Evolutionary conservation across 768 basidiomycete species (phyloP), one percentile per base, ranked within the genome.

Genomic region (Suillus variegatus): DNA sequence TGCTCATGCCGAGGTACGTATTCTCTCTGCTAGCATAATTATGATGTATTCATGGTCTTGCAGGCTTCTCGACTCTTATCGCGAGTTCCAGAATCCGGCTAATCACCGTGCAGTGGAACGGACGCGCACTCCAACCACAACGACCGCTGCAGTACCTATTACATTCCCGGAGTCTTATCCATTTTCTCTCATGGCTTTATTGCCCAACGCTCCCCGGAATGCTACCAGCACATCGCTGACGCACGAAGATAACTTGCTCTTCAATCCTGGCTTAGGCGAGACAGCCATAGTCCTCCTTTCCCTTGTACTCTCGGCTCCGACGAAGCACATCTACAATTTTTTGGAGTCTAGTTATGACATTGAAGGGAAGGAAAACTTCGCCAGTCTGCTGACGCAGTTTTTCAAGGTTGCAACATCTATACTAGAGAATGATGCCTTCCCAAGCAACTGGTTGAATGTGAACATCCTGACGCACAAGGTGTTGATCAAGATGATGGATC

Each of bases 131-230:
- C 81, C 82, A 20, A 82, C 86, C 2, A 88, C 89, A 3, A 78
- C 82, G 35, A 86, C 88, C 57, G 78, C 88, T 25, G 73, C 81
- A 2, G 74, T 84, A 2, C 95, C 95, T 0, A 88, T 93, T 52
- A 91, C 92, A 1, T 98, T 98, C 78, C 97, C 97, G 0, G 92
- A 95, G 68, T 91, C 95, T 0, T 95, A 98, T 75, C 97, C 97
- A 0, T 95, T 97, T 76, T 89, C 94, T 7, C 82, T 99, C 22
- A 71, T 94, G 32, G 82, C 91, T 0, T 82, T 87, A 40, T 76
- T 89, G 28, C 91, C 93, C 3, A 87, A 87, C 64, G 71, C 80
- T 36, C 80, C 81, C 46, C 79, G 81, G 18, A 81, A 78, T 60
- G 78, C 80, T 20, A 78, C 79, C 63, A 81, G 76, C 64, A 71